Percentiles rank a stretch among this genome's conserved stretches.
Conservation (phyloP, 495 filamentous ascomycete genomes). For the Podospora anserina region DNA sequence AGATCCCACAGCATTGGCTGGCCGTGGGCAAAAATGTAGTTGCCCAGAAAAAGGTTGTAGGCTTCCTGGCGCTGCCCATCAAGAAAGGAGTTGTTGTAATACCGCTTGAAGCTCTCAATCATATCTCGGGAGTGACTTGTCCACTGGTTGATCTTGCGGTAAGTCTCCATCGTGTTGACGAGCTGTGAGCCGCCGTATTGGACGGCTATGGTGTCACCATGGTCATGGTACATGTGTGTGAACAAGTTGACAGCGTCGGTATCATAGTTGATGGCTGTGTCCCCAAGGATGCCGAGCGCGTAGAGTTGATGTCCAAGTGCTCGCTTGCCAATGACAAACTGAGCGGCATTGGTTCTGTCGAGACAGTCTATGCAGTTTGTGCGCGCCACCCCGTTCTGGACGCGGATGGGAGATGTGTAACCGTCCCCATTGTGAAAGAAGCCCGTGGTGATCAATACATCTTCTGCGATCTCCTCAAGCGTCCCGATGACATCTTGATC, state of each 20-base stretch:
- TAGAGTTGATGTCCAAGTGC: conserved; percentile 90
- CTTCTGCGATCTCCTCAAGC: conserved; percentile 82
- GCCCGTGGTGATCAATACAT: conserved; percentile 76
- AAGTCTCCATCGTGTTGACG: conserved; percentile 98
- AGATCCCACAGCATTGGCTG: conserved; percentile 98
- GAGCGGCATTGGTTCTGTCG: conserved; percentile 93
- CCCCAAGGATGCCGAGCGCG: conserved; percentile 81
- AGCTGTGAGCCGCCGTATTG: conserved; percentile 97
- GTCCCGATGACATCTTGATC: conserved; percentile 94
- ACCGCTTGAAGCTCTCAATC: conserved; percentile 98
- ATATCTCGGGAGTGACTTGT: conserved; percentile 95
- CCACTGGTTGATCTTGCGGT: conserved; percentile 98
- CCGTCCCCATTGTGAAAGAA: conserved; percentile 91
- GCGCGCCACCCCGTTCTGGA: conserved; percentile 89
- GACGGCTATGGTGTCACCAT: conserved; percentile 94
- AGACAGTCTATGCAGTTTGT: conserved; percentile 98
- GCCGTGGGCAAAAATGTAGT: conserved; percentile 87
- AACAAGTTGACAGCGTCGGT: conserved; percentile 94
- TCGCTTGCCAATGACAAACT: conserved; percentile 97
- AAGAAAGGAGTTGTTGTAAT: conserved; percentile 98
- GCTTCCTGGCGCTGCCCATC: conserved; percentile 96
- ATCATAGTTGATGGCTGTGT: conserved; percentile 81
- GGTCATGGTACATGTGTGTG: conserved; percentile 95
- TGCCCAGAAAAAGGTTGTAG: conserved; percentile 95
- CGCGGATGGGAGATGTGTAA: conserved; percentile 56